Evolutionary conservation across 2,329 filamentous ascomycete genomes (phyloP), one percentile per base, ranked within the genome.

Genomic region (Cryphonectria carpinicola): DNA sequence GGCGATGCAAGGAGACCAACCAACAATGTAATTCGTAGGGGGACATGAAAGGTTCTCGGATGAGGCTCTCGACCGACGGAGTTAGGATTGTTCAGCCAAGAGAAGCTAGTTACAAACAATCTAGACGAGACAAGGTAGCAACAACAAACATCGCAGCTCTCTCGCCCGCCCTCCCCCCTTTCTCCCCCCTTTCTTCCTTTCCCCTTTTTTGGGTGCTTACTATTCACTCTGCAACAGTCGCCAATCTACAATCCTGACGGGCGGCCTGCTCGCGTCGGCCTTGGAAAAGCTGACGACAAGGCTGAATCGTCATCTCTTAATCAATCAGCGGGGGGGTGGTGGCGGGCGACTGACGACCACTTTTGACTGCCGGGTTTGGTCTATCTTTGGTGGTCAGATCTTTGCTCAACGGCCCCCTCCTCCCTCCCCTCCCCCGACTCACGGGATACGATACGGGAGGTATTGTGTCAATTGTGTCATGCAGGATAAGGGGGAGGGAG

Each of bases 231-330:
- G 43, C 63, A n/a, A 13, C 41, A 43, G 28, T 43, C 49, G 22
- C 46, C 19, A 49, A 52, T 46, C 37, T 43, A 8, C 37, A 43
- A 28, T 17, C n/a, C n/a, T 43, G 37, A 28, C 17, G 39, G 14
- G 39, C 25, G 37, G 37, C 39, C 37, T 17, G 4, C 61, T 43
- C 37, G 61, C 61, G 25, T 22, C 37, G n/a, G 37, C 8, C 14
- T 39, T 14, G 14, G n/a, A 46, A 28, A 28, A 17, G 22, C 46
- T 46, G 58, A 32, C n/a, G 25, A 17, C 54, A 58, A 28, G 54
- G 54, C 54, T 58, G 54, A 28, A 28, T 64, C n/a, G 37, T 46
- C 37, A 39, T 64, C n/a, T 25, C 61, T 46, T 14, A 64, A 64
- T 46, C 61, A 64, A 64, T 64, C 19, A 25, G 61, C 19, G 37